Evolutionary conservation across 306 rosid genomes (phyloP).

Genomic region (Sicyos baderoa): DNA sequence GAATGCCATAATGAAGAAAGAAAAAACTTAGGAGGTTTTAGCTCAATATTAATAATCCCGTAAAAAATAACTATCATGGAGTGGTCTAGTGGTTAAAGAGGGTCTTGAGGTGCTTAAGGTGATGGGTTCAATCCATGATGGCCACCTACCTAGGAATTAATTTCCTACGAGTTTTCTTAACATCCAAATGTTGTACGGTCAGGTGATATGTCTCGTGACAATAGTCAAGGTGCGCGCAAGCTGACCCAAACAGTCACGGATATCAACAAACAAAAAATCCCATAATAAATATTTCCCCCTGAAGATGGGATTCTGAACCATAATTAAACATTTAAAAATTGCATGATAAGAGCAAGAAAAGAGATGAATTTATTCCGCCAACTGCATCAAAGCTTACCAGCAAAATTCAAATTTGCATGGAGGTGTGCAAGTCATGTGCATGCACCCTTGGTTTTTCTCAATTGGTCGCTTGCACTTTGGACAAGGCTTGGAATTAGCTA

Average conservation of each 20-base stretch:
- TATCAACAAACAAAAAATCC: no score
- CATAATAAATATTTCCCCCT: no score
- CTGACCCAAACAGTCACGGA: no score
- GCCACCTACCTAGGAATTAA: no score
- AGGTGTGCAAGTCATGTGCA: constrained; percentile 81
- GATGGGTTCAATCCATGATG: no score
- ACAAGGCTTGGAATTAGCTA: constrained; percentile 83
- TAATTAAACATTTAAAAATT: background rate
- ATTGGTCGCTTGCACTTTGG: constrained; percentile 88
- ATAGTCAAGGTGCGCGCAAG: no score
- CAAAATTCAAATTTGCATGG: constrained; percentile 85
- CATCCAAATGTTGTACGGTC: no score
- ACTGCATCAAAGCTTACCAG: constrained; percentile 35
- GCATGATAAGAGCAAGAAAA: background rate
- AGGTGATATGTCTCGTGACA: no score
- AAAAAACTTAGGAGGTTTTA: background rate
- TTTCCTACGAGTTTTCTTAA: no score
- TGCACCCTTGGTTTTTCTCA: constrained; percentile 82
- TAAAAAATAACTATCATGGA: no score
- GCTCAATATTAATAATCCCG: background rate
- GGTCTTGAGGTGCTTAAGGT: no score
- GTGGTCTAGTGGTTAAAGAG: no score
- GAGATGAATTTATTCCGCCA: background rate
- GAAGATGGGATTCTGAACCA: background rate
- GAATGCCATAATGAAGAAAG: background rate